These are phyloP conservation scores for Asclepias syriaca DNA, from an alignment of 257 asterid species.

Conservation along the genomic window DNA sequence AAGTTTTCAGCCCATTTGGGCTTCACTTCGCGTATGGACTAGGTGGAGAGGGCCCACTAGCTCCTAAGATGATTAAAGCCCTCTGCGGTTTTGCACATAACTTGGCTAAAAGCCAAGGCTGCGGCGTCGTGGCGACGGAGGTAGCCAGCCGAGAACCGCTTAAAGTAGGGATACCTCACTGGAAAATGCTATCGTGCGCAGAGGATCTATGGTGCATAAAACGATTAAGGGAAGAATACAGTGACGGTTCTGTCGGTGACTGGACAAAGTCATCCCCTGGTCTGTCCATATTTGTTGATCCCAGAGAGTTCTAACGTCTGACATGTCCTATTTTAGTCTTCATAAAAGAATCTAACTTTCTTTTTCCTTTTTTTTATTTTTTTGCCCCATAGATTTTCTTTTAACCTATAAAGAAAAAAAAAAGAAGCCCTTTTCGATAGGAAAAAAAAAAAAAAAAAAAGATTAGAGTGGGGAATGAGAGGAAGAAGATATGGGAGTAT, in stretches of 20 bases:
- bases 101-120: conserved; percentile 49
- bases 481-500: conserved; percentile 36
- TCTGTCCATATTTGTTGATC: conserved; percentile 83
- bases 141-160: conserved; percentile 66
- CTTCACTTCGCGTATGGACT: conserved; percentile 79
- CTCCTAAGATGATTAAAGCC: conserved; percentile 26
- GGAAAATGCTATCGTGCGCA: conserved; percentile 79
- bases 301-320: conserved; percentile 57
- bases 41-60: conserved; percentile 77
- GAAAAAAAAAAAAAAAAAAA: not conserved
- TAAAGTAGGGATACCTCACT: conserved; percentile 61
- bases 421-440: not conserved
- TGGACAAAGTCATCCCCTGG: conserved; percentile 86
- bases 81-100: conserved; percentile 63
- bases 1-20: conserved; percentile 76
- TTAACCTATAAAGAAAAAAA: not conserved
- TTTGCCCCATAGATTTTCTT: not conserved
- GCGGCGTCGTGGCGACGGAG: conserved; percentile 91
- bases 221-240: conserved; percentile 62
- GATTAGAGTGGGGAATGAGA: conserved; percentile 19
- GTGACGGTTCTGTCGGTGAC: conserved; percentile 77
- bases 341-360: not conserved
- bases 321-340: conserved; percentile 1
- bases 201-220: conserved; percentile 92
- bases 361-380: not conserved